These are phyloP conservation scores for Pseudocercospora musae DNA, from an alignment of 2,329 filamentous ascomycete species.

Conservation along the genomic window DNA sequence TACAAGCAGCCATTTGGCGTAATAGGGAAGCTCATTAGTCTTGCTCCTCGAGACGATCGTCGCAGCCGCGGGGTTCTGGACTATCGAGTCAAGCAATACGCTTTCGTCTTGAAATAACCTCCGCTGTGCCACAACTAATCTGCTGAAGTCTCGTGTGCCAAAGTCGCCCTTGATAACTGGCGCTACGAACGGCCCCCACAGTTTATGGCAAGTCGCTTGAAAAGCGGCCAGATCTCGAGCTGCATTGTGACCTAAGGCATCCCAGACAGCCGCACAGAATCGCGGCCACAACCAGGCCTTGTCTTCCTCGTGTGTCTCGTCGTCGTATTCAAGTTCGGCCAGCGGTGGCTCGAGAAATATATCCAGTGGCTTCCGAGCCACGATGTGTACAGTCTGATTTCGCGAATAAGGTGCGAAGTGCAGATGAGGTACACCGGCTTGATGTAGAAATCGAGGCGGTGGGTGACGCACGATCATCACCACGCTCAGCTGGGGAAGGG, in stretches of 20 bases:
- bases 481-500: conserved; percentile 66
- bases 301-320: conserved; percentile 51
- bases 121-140: conserved; percentile 69
- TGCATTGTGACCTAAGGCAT: conserved; percentile 76
- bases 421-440: conserved; percentile 69
- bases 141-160: conserved; percentile 75
- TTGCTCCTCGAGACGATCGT: conserved; percentile 17
- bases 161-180: conserved; percentile 74
- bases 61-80: conserved; percentile 30
- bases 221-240: conserved; percentile 76
- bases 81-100: conserved; percentile 64
- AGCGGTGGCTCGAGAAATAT: conserved; percentile 41
- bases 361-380: conserved; percentile 56
- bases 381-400: conserved; percentile 71
- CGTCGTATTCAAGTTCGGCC: conserved; percentile 45
- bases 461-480: conserved; percentile 75
- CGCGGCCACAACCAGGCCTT: conserved; percentile 71
- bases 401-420: conserved; percentile 84
- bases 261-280: conserved; percentile 81
- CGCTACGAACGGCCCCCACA: conserved; percentile 82
- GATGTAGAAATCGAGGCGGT: conserved; percentile 65
- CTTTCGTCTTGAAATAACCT: conserved; percentile 69
- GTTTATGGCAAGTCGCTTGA: conserved; percentile 62
- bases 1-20: conserved; percentile 69
- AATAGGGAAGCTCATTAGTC: conserved; percentile 60